A percentile compares a stretch with the other conserved stretches of the same genome.
Conservation (phyloP, 2,329 filamentous ascomycete species). For the Calycina herbarum region DNA sequence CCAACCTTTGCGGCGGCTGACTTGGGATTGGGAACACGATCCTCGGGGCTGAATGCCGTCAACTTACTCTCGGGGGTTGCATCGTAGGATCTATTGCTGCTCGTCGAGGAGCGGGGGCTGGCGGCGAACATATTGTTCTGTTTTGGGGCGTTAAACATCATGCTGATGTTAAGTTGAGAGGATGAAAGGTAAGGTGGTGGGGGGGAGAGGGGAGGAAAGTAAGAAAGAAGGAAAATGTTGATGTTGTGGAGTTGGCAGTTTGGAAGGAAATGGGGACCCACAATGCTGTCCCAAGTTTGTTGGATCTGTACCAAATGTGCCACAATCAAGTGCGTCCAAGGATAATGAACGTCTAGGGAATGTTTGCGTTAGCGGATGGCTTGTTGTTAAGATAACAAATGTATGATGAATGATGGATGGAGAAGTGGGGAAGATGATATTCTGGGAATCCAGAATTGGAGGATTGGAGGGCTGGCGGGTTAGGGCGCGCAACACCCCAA, state of each 20-base stretch:
- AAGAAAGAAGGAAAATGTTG: background rate
- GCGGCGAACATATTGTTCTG: constrained; percentile 8
- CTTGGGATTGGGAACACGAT: constrained; percentile 31
- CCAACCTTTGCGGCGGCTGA: constrained; percentile 21
- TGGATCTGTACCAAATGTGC: constrained; percentile 4
- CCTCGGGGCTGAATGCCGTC: constrained; percentile 64
- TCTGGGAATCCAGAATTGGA: background rate
- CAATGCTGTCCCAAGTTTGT: constrained; percentile 3
- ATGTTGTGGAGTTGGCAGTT: background rate
- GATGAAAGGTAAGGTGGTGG: background rate
- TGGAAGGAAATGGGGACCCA: background rate
- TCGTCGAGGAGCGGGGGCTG: constrained; percentile 46
- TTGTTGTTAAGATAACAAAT: background rate
- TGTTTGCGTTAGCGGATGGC: background rate
- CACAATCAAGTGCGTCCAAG: background rate
- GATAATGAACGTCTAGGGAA: background rate
- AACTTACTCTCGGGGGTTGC: constrained; percentile 65
- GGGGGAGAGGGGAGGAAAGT: background rate
- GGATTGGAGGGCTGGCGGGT: no score
- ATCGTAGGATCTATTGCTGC: constrained; percentile 56
- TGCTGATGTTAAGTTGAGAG: background rate
- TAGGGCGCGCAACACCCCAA: background rate
- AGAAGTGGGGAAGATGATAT: background rate
- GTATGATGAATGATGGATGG: background rate
- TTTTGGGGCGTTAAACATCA: background rate